Conservation (phyloP, 1,284 basidiomycete species). For the Pseudozyma tsukubaensis region DNA sequence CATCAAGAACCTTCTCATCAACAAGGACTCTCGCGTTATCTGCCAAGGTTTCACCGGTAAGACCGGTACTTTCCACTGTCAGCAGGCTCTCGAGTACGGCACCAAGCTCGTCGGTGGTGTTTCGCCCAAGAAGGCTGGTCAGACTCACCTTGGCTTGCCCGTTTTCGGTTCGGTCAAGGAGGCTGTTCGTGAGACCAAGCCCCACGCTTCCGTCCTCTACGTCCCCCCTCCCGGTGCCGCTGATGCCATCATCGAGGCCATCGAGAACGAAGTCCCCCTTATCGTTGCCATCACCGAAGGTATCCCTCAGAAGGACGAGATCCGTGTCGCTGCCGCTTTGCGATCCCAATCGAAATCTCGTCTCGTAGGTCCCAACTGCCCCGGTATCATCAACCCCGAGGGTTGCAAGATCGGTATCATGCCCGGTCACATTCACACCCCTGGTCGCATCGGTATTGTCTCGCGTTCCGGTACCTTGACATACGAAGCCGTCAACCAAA, state of each 20-base stretch:
- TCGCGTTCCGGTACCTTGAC: slow-evolving; percentile 71
- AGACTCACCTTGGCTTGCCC: slow-evolving; percentile 92
- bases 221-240: slow-evolving; percentile 67
- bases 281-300: slow-evolving; percentile 68
- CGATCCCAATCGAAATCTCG: slow-evolving; percentile 93
- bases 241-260: slow-evolving; percentile 68
- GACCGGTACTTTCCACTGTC: slow-evolving; percentile 97
- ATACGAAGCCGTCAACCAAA: slow-evolving; percentile 75
- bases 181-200: slow-evolving; percentile 70
- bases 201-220: slow-evolving; percentile 66
- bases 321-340: slow-evolving; percentile 86
- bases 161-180: slow-evolving; percentile 93
- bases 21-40: slow-evolving; percentile 81
- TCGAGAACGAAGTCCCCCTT: slow-evolving; percentile 67
- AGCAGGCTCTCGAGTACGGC: slow-evolving; percentile 92
- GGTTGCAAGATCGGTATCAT: slow-evolving; percentile 99
- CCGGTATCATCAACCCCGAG: slow-evolving; percentile 92
- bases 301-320: slow-evolving; percentile 68
- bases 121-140: slow-evolving; percentile 96
- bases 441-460: slow-evolving; percentile 90
- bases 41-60: slow-evolving; percentile 76
- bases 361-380: slow-evolving; percentile 88
- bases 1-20: slow-evolving; percentile 88
- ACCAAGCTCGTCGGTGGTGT: slow-evolving; percentile 98
- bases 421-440: slow-evolving; percentile 95